phyloP scores from a whole-genome alignment of 345 rosid species.

The Gossypium ekmanianum region DNA sequence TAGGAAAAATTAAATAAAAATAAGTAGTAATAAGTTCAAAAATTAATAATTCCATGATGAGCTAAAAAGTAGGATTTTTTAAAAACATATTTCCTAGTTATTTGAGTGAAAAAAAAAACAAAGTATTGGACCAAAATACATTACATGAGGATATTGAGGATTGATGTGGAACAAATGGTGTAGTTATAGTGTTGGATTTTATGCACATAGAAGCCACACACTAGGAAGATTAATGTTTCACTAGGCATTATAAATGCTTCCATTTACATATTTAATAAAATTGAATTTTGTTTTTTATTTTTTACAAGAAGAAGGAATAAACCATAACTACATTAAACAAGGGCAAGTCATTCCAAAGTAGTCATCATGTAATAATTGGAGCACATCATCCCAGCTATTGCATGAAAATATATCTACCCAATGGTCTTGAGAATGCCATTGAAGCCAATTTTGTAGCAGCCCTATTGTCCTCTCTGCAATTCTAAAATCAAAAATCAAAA shows the following conservation, averaged over 20 bases:
- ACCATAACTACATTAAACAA: too few relatives aligned
- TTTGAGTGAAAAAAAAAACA: constrained; percentile 55
- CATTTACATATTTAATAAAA: not conserved
- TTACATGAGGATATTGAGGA: constrained; percentile 47
- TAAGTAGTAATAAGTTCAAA: constrained; percentile 53
- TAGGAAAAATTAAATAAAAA: constrained; percentile 45
- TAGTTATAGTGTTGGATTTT: constrained; percentile 69
- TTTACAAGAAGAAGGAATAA: too few relatives aligned
- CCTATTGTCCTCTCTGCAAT: too few relatives aligned
- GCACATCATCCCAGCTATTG: too few relatives aligned
- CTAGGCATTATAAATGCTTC: constrained; percentile 56
- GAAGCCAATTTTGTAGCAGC: too few relatives aligned
- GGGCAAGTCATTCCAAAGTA: too few relatives aligned
- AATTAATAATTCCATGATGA: constrained; percentile 44
- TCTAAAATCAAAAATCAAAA: too few relatives aligned
- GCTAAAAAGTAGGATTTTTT: constrained; percentile 73
- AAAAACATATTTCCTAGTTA: constrained; percentile 78
- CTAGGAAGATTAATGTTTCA: constrained; percentile 63
- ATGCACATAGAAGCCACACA: constrained; percentile 87
- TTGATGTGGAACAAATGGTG: constrained; percentile 30
- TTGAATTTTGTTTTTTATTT: too few relatives aligned
- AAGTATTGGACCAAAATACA: constrained; percentile 72
- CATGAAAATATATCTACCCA: too few relatives aligned
- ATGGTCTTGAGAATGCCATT: rapidly evolving
- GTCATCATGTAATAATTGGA: too few relatives aligned